These are phyloP conservation scores for Copromyces sp. DNA, from an alignment of 495 filamentous ascomycete species.

Conservation along the genomic window DNA sequence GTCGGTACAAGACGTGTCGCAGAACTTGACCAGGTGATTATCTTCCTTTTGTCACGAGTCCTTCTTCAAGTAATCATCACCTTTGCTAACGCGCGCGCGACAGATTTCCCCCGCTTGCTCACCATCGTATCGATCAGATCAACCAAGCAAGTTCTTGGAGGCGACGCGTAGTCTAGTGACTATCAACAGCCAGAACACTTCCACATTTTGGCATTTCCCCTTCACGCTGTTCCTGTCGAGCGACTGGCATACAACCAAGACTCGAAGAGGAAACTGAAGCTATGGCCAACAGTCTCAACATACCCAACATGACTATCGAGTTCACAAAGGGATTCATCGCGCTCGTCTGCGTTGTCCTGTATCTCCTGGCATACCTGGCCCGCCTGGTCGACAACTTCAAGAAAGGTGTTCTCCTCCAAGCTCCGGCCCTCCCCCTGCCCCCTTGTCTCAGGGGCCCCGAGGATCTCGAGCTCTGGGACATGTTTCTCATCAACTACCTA, in stretches of 20 bases:
- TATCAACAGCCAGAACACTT: neutral
- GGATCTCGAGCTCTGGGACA: neutral
- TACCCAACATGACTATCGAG: neutral
- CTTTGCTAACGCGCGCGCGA: neutral
- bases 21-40: neutral
- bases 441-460: neutral
- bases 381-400: neutral
- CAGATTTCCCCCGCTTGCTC: neutral
- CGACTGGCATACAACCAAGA: neutral
- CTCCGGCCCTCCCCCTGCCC: neutral
- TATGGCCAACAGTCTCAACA: neutral
- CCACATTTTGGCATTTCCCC: neutral
- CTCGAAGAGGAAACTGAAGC: neutral
- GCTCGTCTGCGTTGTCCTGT: neutral
- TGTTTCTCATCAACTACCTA: neutral
- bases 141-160: neutral
- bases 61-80: neutral
- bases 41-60: neutral
- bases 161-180: neutral
- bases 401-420: neutral
- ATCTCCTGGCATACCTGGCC: neutral
- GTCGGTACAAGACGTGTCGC: neutral
- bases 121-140: neutral
- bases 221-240: neutral
- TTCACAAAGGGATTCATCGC: neutral